phyloP scores from a whole-genome alignment of 1,284 basidiomycete species.

The Trametes hirsuta region DNA sequence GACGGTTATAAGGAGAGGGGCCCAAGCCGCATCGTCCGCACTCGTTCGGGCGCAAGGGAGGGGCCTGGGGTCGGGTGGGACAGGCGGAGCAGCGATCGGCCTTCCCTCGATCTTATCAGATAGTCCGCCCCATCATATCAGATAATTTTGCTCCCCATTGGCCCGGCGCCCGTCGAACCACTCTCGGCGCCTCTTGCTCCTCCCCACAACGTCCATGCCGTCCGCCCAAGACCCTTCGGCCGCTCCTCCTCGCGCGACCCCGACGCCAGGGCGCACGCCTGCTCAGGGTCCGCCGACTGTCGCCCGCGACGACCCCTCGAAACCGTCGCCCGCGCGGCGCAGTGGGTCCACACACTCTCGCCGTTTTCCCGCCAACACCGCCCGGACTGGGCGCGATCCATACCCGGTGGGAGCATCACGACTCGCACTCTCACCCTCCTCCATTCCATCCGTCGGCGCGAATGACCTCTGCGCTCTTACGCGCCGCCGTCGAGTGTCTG shows the following conservation, averaged over 20 bases:
- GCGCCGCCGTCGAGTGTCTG: no score
- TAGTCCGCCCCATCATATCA: constrained; percentile 24
- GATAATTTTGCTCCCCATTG: constrained; percentile 24
- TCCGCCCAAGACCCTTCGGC: constrained; percentile 1
- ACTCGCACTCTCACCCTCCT: no score
- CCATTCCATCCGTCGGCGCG: no score
- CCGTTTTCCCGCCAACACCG: no score
- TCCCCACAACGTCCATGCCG: neutral
- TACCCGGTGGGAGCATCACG: no score
- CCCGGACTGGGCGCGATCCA: no score
- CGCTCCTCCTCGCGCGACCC: neutral
- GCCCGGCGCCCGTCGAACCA: constrained; percentile 8
- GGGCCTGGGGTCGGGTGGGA: constrained; percentile 5
- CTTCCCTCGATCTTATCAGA: constrained; percentile 24
- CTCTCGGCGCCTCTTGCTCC: neutral
- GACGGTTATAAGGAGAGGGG: constrained; percentile 19
- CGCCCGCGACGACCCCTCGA: neutral
- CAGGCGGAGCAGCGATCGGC: constrained; percentile 4
- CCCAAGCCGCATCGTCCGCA: neutral
- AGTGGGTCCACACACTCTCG: no score
- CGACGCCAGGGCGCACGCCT: neutral
- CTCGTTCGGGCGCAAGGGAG: neutral
- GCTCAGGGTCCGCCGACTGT: constrained; percentile 1
- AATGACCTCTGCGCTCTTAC: no score
- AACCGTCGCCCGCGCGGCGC: neutral